Evolutionary conservation across 2,329 filamentous ascomycete genomes (phyloP).

Genomic region (Davidsoniella virescens): DNA sequence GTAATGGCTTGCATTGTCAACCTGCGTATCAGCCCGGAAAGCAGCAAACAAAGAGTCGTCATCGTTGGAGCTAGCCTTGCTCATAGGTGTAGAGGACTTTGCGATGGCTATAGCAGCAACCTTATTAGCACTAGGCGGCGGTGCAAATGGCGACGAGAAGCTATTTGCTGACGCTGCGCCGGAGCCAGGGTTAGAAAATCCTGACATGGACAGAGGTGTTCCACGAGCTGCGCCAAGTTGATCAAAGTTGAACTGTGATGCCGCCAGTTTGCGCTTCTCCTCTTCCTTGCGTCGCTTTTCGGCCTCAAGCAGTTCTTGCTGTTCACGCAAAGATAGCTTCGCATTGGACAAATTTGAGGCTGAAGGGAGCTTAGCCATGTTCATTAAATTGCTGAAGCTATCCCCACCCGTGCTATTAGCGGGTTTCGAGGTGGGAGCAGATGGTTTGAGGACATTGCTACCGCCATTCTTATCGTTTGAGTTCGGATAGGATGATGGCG

Average conservation of each 20-base stretch:
- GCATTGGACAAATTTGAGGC: conserved; percentile 41
- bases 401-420: conserved; percentile 31
- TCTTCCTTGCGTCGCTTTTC: conserved; percentile 59
- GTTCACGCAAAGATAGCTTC: conserved; percentile 63
- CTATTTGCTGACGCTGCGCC: not conserved
- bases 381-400: conserved; percentile 64
- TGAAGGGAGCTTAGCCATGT: conserved; percentile 28
- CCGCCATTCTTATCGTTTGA: not conserved
- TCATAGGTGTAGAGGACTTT: conserved; percentile 1
- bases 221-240: conserved; percentile 57
- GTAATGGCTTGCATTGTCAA: conserved; percentile 50
- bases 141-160: conserved; percentile 14
- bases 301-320: conserved; percentile 49
- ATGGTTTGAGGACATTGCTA: not conserved
- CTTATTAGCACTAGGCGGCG: conserved; percentile 8
- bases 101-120: not conserved
- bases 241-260: conserved; percentile 60
- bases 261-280: conserved; percentile 53
- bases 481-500: conserved; percentile 20
- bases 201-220: conserved; percentile 23
- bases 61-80: conserved; percentile 18
- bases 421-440: not conserved
- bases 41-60: conserved; percentile 53
- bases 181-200: conserved; percentile 15
- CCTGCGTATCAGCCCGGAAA: conserved; percentile 48